Evolutionary conservation across 257 asterid species (phyloP).

Genomic region (Cruciata laevipes): DNA sequence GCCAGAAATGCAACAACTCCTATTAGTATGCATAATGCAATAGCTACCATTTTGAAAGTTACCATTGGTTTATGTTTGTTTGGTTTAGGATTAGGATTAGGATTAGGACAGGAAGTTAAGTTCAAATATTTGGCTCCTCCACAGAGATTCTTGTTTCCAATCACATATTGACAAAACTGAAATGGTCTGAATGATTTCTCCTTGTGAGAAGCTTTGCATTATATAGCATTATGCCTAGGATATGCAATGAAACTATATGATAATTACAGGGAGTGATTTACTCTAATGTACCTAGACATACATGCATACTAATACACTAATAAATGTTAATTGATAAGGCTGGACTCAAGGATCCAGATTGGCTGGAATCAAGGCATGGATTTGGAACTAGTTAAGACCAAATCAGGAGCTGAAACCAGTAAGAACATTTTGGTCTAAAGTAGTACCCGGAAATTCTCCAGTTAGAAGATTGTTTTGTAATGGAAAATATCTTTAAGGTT

Average conservation of each 20-base stretch:
- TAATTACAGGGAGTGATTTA: too few relatives aligned
- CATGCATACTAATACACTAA: too few relatives aligned
- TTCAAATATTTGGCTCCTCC: slow-evolving; percentile 20
- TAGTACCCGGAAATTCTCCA: slow-evolving; percentile 14
- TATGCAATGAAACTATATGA: too few relatives aligned
- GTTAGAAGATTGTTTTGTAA: slow-evolving; percentile 10
- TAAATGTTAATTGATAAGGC: too few relatives aligned
- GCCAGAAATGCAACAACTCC: slow-evolving; percentile 7
- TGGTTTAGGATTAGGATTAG: not conserved
- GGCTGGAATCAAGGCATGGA: too few relatives aligned
- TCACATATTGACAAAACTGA: too few relatives aligned
- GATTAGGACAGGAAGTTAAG: slow-evolving; percentile 10
- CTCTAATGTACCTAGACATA: too few relatives aligned
- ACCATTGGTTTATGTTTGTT: slow-evolving; percentile 9
- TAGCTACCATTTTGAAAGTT: slow-evolving; percentile 7
- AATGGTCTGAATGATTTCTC: too few relatives aligned
- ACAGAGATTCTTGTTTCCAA: slow-evolving; percentile 24
- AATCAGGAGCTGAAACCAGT: slow-evolving; percentile 30
- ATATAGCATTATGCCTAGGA: too few relatives aligned
- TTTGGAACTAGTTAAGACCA: too few relatives aligned
- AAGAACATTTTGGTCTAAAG: slow-evolving; percentile 19
- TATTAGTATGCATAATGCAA: slow-evolving; percentile 12
- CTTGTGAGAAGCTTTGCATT: too few relatives aligned
- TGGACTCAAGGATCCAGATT: too few relatives aligned
- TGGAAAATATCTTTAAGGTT: slow-evolving; percentile 6